phyloP scores from a whole-genome alignment of 192 early-diverging fungal genomes.

The Spizellomyces punctatus region DNA sequence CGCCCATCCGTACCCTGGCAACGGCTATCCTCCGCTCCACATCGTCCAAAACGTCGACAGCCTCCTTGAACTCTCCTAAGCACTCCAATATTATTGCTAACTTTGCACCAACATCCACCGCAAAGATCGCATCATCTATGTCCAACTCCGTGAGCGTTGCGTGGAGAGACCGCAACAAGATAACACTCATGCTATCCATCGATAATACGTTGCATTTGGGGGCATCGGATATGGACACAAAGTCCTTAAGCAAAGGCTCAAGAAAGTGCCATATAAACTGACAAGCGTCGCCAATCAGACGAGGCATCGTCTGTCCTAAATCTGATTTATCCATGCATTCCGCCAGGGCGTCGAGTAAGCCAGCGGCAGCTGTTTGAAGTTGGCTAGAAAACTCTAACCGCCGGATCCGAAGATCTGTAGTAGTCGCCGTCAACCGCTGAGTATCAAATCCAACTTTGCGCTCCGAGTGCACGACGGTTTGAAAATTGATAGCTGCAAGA shows the following conservation, averaged over 20 bases:
- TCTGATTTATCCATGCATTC: conserved; percentile 35
- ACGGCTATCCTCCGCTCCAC: conserved; percentile 19
- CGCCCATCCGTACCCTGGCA: conserved; percentile 27
- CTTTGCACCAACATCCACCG: conserved; percentile 26
- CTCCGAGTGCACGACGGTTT: conserved; percentile 39
- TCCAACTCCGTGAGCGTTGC: conserved; percentile 26
- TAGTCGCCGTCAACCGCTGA: background rate
- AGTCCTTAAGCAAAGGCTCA: conserved; percentile 33
- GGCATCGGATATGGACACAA: background rate
- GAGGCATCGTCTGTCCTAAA: conserved; percentile 18
- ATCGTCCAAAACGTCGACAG: conserved; percentile 34
- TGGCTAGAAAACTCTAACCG: conserved; percentile 30
- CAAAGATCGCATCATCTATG: conserved; percentile 31
- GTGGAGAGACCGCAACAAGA: conserved; percentile 32
- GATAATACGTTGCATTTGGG: conserved; percentile 5
- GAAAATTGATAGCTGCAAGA: conserved; percentile 37
- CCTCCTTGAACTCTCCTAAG: conserved; percentile 28
- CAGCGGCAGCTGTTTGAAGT: conserved; percentile 15
- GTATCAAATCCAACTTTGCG: conserved; percentile 42
- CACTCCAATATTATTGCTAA: conserved; percentile 39
- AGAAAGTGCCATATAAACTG: conserved; percentile 41
- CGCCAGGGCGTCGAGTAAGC: conserved; percentile 34
- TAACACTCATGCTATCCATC: conserved; percentile 33
- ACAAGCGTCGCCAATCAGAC: conserved; percentile 38
- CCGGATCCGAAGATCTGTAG: conserved; percentile 14